Percentiles rank a stretch among this genome's conserved stretches.
Evolutionary conservation across 1,284 basidiomycete species (phyloP).

Genomic region (Cutaneotrichosporon daszewskae): DNA sequence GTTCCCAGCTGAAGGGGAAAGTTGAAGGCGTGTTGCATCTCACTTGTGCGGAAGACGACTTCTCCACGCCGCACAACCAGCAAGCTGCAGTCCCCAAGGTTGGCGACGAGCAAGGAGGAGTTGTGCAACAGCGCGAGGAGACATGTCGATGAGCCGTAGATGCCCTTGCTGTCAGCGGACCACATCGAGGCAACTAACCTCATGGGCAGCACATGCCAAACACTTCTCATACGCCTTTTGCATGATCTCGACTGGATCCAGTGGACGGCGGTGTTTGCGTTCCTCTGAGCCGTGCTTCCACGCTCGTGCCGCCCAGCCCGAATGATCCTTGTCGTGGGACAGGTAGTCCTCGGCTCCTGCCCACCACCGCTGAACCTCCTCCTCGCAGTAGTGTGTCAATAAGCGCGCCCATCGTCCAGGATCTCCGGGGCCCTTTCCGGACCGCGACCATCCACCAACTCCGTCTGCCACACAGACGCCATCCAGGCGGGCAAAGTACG

Average conservation of each 20-base stretch:
- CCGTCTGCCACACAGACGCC: conserved; percentile 49
- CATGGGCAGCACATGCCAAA: conserved; percentile 45
- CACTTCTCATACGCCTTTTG: conserved; percentile 56
- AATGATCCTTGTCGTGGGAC: conserved; percentile 5
- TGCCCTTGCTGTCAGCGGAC: conserved; percentile 34
- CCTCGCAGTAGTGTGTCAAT: conserved; percentile 45
- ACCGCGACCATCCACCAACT: conserved; percentile 45
- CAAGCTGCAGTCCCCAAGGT: conserved; percentile 86
- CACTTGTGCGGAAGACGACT: conserved; percentile 79
- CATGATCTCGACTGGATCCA: conserved; percentile 56
- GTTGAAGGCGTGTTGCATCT: conserved; percentile 96
- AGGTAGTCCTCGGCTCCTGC: conserved; percentile 35
- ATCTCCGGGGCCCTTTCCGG: conserved; percentile 37
- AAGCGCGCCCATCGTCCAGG: conserved; percentile 42
- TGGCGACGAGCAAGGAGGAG: conserved; percentile 79
- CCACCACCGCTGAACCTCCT: conserved; percentile 40
- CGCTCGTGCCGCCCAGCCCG: conserved; percentile 18
- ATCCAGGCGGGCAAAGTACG: conserved; percentile 43
- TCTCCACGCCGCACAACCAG: conserved; percentile 73
- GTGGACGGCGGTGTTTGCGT: conserved; percentile 19
- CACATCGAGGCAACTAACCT: conserved; percentile 31
- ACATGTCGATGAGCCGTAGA: conserved; percentile 55
- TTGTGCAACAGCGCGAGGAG: conserved; percentile 56
- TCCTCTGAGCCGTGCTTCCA: conserved; percentile 13
- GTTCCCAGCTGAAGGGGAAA: conserved; percentile 77